phyloP scores from a whole-genome alignment of 2,329 filamentous ascomycete genomes.

The Xylariaceae sp. region DNA sequence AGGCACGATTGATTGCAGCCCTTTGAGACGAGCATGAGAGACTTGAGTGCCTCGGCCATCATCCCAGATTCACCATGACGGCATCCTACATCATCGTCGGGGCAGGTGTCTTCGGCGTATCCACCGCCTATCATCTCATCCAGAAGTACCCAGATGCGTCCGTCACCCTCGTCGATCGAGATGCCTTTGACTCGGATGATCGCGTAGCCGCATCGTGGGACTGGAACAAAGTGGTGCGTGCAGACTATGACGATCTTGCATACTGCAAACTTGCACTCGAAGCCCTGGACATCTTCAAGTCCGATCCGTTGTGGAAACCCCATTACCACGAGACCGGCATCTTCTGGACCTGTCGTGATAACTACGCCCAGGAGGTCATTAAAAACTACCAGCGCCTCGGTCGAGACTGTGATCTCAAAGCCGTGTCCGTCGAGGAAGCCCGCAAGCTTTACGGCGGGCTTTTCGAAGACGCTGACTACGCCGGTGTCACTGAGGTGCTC shows the following conservation, averaged over 20 bases:
- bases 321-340: constrained; percentile 17
- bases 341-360: constrained; percentile 29
- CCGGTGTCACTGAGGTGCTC: constrained; percentile 48
- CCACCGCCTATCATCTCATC: constrained; percentile 63
- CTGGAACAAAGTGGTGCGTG: constrained; percentile 69
- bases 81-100: constrained; percentile 57
- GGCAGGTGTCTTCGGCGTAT: constrained; percentile 62
- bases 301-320: constrained; percentile 40
- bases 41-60: neutral
- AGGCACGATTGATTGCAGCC: too few species aligned
- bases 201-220: constrained; percentile 63
- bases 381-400: constrained; percentile 27
- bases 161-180: constrained; percentile 57
- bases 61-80: constrained; percentile 6
- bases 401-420: constrained; percentile 33
- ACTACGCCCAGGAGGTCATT: constrained; percentile 32
- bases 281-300: constrained; percentile 53
- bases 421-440: constrained; percentile 46
- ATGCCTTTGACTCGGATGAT: constrained; percentile 44
- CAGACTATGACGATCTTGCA: constrained; percentile 62
- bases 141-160: constrained; percentile 45
- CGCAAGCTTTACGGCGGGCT: constrained; percentile 46
- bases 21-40: too few species aligned
- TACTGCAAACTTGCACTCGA: constrained; percentile 65
- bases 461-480: constrained; percentile 52